Conservation (phyloP, 2,329 filamentous ascomycete species). For the Oidium heveae region DNA sequence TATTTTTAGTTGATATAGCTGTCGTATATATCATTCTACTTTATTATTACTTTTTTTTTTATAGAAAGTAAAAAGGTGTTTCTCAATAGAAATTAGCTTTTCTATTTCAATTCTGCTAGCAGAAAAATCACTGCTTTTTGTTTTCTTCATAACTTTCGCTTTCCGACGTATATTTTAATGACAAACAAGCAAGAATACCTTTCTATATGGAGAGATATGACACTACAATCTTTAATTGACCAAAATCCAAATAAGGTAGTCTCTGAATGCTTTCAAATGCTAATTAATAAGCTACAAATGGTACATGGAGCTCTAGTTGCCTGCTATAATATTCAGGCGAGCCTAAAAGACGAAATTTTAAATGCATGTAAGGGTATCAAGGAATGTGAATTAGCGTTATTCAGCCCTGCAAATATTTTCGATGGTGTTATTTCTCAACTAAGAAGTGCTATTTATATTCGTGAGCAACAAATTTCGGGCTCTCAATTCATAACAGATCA, state of each 20-base stretch:
- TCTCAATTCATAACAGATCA: neutral
- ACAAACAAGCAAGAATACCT: neutral
- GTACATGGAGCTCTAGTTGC: neutral
- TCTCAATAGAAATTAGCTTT: no score
- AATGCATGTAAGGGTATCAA: neutral
- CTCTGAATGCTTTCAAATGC: neutral
- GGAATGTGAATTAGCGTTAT: neutral
- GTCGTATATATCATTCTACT: no score
- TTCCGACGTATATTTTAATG: no score
- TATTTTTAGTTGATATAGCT: no score
- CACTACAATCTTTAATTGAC: neutral
- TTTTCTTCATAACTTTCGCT: no score
- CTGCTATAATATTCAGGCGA: neutral
- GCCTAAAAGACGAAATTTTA: neutral
- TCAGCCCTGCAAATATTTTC: neutral
- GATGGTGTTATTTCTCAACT: neutral
- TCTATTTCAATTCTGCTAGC: no score
- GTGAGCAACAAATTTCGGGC: neutral
- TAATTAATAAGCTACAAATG: neutral
- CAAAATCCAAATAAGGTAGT: neutral
- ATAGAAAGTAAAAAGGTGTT: no score
- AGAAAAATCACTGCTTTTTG: no score
- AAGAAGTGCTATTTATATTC: neutral
- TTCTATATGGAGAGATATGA: neutral
- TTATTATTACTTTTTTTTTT: no score